phyloP scores from a whole-genome alignment of 2,329 filamentous ascomycete genomes.

The Domatiomyces globalis region DNA sequence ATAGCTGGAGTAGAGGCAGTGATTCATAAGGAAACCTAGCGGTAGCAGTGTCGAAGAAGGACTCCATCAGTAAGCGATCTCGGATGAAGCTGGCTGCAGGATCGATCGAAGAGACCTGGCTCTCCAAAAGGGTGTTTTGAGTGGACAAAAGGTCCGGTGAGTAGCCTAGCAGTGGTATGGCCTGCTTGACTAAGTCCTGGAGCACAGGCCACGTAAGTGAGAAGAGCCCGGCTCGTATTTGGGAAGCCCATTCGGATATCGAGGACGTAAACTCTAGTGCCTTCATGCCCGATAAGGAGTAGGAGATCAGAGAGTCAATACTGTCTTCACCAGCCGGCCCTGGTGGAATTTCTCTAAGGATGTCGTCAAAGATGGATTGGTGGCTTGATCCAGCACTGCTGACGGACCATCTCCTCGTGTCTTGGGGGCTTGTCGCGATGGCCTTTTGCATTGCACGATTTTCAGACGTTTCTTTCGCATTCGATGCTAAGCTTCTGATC shows the following conservation, averaged over 20 bases:
- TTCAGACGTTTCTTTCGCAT: slow-evolving; percentile 42
- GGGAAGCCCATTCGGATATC: neutral
- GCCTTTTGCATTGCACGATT: slow-evolving; percentile 29
- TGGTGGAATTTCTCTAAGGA: slow-evolving; percentile 20
- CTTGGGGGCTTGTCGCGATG: slow-evolving; percentile 13
- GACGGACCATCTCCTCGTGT: slow-evolving; percentile 17
- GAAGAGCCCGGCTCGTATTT: neutral
- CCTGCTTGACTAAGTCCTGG: slow-evolving; percentile 56
- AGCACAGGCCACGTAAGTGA: slow-evolving; percentile 27
- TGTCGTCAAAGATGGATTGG: slow-evolving; percentile 32
- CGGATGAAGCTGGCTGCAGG: slow-evolving; percentile 37
- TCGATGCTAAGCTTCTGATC: slow-evolving; percentile 50
- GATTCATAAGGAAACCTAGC: slow-evolving; percentile 78
- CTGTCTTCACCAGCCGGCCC: neutral
- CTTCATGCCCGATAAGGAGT: neutral
- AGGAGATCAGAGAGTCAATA: neutral
- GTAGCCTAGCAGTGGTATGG: slow-evolving; percentile 55
- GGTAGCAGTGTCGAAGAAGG: slow-evolving; percentile 53
- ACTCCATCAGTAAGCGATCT: slow-evolving; percentile 42
- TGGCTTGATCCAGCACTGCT: slow-evolving; percentile 22
- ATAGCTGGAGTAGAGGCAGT: slow-evolving; percentile 59
- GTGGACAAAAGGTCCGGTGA: slow-evolving; percentile 55
- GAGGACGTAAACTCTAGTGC: neutral
- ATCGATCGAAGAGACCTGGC: neutral
- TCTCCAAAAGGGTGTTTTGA: slow-evolving; percentile 48